Percentiles rank a stretch among this genome's conserved stretches.
These are phyloP conservation scores for Chaetomium tenue DNA, from an alignment of 495 filamentous ascomycete species.

Conservation along the genomic window DNA sequence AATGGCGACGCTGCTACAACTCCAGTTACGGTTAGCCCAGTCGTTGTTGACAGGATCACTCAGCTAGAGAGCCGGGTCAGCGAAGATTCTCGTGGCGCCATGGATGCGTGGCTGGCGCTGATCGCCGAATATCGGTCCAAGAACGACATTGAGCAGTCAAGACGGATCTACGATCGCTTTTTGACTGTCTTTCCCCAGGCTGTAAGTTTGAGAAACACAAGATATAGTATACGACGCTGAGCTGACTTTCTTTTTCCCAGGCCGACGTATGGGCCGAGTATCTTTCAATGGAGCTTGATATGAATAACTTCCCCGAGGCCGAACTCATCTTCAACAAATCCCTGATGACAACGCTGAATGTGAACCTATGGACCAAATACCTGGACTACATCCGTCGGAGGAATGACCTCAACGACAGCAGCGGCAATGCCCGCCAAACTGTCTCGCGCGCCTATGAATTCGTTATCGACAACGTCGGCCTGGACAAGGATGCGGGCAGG, in stretches of 20 bases:
- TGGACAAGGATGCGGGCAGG: constrained; percentile 85
- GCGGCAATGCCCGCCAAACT: constrained; percentile 67
- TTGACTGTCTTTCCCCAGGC: constrained; percentile 82
- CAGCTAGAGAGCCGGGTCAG: constrained; percentile 85
- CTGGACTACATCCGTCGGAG: constrained; percentile 89
- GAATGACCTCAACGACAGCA: constrained; percentile 81
- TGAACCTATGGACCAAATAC: constrained; percentile 89
- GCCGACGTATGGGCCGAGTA: constrained; percentile 87
- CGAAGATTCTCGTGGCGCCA: constrained; percentile 87
- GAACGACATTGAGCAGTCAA: constrained; percentile 75
- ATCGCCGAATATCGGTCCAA: constrained; percentile 81
- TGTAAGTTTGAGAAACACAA: constrained; percentile 57
- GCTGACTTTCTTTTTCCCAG: constrained; percentile 51
- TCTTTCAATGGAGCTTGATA: constrained; percentile 79
- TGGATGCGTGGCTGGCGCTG: constrained; percentile 83
- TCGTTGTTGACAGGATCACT: constrained; percentile 72
- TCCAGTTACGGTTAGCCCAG: constrained; percentile 18
- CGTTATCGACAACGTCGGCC: constrained; percentile 81
- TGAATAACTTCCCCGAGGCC: constrained; percentile 70
- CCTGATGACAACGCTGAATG: constrained; percentile 69
- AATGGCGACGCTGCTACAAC: constrained; percentile 10
- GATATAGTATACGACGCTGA: neutral
- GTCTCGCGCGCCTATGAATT: constrained; percentile 86
- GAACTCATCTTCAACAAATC: constrained; percentile 79
- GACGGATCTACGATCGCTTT: constrained; percentile 80